These are phyloP conservation scores for Serendipita vermifera DNA, from an alignment of 768 basidiomycete genomes.

Conservation along the genomic window DNA sequence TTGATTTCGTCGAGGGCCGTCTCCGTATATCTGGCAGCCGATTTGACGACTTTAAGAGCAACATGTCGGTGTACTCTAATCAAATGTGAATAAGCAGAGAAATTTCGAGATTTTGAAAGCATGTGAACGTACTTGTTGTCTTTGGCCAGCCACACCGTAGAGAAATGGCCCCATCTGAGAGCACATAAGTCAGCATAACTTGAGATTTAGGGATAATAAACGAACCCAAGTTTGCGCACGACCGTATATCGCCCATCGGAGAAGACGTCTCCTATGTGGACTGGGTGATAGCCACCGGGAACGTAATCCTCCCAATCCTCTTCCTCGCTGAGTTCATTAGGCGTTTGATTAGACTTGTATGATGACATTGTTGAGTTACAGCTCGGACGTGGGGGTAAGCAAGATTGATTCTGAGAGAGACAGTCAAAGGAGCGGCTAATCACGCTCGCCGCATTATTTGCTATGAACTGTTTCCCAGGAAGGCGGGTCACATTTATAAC, in stretches of 20 bases:
- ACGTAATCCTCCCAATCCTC: constrained; percentile 84
- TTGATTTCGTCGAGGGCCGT: constrained; percentile 99
- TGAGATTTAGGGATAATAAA: constrained; percentile 12
- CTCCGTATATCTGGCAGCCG: constrained; percentile 91
- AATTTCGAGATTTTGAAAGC: not conserved
- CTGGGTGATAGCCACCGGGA: constrained; percentile 66
- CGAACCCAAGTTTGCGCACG: constrained; percentile 86
- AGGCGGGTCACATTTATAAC: no score
- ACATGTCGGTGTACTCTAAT: constrained; percentile 86
- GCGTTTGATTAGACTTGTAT: not conserved
- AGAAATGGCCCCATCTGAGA: constrained; percentile 84
- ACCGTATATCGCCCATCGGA: constrained; percentile 74
- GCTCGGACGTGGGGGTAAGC: not conserved
- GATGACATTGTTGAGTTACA: not conserved
- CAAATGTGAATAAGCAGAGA: constrained; percentile 10
- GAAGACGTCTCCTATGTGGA: constrained; percentile 74
- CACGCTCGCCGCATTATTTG: no score
- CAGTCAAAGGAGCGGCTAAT: no score
- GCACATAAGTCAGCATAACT: constrained; percentile 12
- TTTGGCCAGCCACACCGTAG: constrained; percentile 84
- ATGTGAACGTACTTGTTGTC: constrained; percentile 48
- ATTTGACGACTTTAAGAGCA: constrained; percentile 98
- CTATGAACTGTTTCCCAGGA: no score
- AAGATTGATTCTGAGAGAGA: no score
- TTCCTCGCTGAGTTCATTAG: constrained; percentile 39